These are phyloP conservation scores for Arthrobotrys pseudoclavata DNA, from an alignment of 2,329 filamentous ascomycete genomes.

Conservation along the genomic window DNA sequence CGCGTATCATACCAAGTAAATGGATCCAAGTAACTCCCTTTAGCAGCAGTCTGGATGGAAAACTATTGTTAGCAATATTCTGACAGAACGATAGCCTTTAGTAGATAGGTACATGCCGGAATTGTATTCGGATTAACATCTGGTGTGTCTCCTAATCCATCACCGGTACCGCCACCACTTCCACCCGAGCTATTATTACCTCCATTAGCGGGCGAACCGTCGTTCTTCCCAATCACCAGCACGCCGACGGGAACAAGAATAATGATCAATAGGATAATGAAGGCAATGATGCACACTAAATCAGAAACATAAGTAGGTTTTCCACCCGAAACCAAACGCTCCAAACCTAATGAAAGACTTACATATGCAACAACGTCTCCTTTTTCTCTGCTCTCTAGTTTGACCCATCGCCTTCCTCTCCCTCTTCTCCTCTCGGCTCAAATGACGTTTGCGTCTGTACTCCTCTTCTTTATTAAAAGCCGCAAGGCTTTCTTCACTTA, in stretches of 20 bases:
- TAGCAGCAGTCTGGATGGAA: constrained; percentile 60
- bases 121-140: constrained; percentile 68
- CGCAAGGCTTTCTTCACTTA: constrained; percentile 52
- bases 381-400: constrained; percentile 65
- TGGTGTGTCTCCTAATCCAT: constrained; percentile 66
- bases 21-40: constrained; percentile 85
- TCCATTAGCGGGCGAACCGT: constrained; percentile 62
- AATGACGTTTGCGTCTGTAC: constrained; percentile 38
- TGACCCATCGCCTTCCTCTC: constrained; percentile 39
- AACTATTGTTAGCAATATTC: constrained; percentile 50
- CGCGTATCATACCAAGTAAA: constrained; percentile 91
- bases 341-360: constrained; percentile 27
- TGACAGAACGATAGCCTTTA: not conserved
- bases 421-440: constrained; percentile 45
- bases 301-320: constrained; percentile 1
- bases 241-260: constrained; percentile 70
- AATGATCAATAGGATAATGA: constrained; percentile 67
- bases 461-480: constrained; percentile 57
- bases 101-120: constrained; percentile 66
- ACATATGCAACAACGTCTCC: constrained; percentile 65
- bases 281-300: constrained; percentile 65
- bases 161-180: constrained; percentile 62
- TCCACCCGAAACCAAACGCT: not conserved
- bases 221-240: constrained; percentile 67
- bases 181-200: constrained; percentile 59